Percentiles rank a stretch among this genome's conserved stretches.
phyloP scores from a whole-genome alignment of 2,329 filamentous ascomycete species.

The Arachnomyces sp. region DNA sequence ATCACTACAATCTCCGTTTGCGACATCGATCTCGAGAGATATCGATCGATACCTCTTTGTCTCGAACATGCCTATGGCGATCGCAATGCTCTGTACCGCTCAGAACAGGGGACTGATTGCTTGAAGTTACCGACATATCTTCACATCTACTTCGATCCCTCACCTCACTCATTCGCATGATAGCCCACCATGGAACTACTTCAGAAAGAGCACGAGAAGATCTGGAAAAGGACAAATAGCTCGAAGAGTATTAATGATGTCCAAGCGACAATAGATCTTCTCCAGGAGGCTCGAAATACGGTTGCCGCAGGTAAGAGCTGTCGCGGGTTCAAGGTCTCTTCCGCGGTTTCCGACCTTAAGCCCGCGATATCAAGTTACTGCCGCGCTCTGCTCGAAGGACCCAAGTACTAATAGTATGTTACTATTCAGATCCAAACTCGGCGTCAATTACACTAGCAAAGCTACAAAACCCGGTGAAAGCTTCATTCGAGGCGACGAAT shows the following conservation, averaged over 20 bases:
- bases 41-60: too few relatives aligned
- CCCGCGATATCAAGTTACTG: too few relatives aligned
- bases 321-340: constrained; percentile 15
- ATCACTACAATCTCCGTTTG: too few relatives aligned
- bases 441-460: constrained; percentile 69
- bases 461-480: constrained; percentile 76
- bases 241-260: constrained; percentile 67
- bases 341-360: constrained; percentile 1
- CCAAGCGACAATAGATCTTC: constrained; percentile 70
- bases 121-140: background rate
- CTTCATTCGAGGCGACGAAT: constrained; percentile 70
- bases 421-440: constrained; percentile 53
- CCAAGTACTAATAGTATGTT: constrained; percentile 13
- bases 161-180: background rate
- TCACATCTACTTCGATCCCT: background rate
- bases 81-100: too few relatives aligned
- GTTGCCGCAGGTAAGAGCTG: constrained; percentile 56
- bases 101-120: too few relatives aligned
- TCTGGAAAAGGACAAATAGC: constrained; percentile 61
- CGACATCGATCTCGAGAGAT: too few relatives aligned
- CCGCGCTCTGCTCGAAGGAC: background rate
- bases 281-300: constrained; percentile 63
- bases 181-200: constrained; percentile 52
- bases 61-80: too few relatives aligned
- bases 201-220: constrained; percentile 64